Evolutionary conservation across 331 rosid species (phyloP).

Genomic region (Arachis monticola): DNA sequence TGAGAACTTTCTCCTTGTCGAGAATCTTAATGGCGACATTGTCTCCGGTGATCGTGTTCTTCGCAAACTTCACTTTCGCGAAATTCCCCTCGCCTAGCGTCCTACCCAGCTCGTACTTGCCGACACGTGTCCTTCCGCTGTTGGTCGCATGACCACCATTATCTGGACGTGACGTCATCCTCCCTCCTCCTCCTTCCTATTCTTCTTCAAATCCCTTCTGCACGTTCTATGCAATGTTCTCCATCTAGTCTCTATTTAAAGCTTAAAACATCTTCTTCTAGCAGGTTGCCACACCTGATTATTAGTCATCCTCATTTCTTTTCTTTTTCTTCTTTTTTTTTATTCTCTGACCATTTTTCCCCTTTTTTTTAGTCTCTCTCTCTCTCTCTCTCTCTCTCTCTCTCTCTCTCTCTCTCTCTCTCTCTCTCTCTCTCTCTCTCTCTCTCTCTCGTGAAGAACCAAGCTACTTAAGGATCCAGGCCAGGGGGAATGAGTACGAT

Average conservation of each 20-base stretch:
- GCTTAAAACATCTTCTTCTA: conserved; percentile 75
- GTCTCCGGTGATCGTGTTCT: conserved; percentile 54
- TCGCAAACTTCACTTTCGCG: conserved; percentile 74
- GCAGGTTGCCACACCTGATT: conserved; percentile 97
- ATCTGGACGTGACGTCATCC: conserved; percentile 48
- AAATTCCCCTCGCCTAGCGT: conserved; percentile 77
- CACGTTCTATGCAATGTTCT: too few relatives aligned
- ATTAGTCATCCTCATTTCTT: conserved; percentile 66
- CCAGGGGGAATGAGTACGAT: background rate
- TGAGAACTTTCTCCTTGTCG: conserved; percentile 68
- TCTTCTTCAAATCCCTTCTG: background rate
- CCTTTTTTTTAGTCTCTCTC: too few relatives aligned
- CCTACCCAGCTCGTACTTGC: conserved; percentile 70
- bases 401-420: background rate
- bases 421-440: background rate
- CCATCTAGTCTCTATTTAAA: background rate
- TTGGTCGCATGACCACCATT: background rate
- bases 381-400: background rate
- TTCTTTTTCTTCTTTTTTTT: background rate
- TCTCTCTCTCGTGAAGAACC: background rate
- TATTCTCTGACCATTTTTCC: too few relatives aligned
- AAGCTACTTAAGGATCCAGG: background rate
- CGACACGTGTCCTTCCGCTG: conserved; percentile 60
- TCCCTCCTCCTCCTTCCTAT: background rate
- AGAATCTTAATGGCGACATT: conserved; percentile 74